phyloP scores from a whole-genome alignment of 2,329 filamentous ascomycete genomes.

The Aspergillus spinulosporus region DNA sequence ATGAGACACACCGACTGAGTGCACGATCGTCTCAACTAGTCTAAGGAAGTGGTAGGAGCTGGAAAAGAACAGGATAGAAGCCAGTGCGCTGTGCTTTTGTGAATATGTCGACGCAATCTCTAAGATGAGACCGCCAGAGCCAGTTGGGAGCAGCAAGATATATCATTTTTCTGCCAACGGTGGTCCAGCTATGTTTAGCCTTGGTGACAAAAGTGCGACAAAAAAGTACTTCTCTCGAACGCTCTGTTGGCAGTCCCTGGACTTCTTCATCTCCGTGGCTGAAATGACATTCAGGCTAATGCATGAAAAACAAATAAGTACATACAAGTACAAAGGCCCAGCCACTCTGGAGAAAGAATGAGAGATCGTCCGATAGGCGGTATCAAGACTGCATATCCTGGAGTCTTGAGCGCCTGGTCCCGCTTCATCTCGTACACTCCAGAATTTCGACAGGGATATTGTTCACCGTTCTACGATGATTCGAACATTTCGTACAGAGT shows the following conservation, averaged over 20 bases:
- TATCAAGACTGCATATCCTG: conserved; percentile 15
- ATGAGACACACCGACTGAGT: conserved; percentile 2
- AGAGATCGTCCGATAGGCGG: conserved; percentile 18
- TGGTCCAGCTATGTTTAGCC: conserved; percentile 11
- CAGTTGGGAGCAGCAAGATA: conserved; percentile 18
- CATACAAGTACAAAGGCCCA: conserved; percentile 17
- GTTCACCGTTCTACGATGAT: neutral
- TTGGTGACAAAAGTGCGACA: conserved; percentile 2
- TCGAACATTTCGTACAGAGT: neutral
- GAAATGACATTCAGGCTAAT: conserved; percentile 24
- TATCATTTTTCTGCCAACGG: conserved; percentile 13
- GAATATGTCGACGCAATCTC: neutral
- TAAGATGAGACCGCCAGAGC: neutral
- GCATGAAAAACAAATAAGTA: conserved; percentile 29
- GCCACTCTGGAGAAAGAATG: conserved; percentile 4
- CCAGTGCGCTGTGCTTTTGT: neutral
- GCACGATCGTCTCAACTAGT: neutral
- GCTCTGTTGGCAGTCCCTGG: conserved; percentile 12
- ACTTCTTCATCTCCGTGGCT: conserved; percentile 19
- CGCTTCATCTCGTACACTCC: neutral
- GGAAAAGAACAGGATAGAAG: neutral
- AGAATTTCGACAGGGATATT: neutral
- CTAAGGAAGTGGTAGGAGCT: neutral
- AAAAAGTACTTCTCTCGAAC: conserved; percentile 23
- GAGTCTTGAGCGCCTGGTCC: conserved; percentile 8